A percentile compares a stretch with the other conserved stretches of the same genome.
phyloP scores from a whole-genome alignment of 2,329 filamentous ascomycete genomes.

The Helicocarpus griseus region DNA sequence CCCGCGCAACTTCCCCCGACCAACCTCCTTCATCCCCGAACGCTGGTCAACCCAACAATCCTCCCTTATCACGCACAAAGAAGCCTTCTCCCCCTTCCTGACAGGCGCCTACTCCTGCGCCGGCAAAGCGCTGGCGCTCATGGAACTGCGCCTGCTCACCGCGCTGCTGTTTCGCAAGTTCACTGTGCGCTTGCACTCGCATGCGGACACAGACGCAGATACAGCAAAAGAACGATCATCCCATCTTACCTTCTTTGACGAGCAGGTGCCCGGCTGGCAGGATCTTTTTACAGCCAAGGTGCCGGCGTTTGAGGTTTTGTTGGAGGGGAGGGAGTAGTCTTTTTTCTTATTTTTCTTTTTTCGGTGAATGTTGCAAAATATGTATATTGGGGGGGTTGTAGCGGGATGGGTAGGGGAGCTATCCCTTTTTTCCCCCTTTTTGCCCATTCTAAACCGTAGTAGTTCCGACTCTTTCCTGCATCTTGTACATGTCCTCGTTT shows the following conservation, averaged over 20 bases:
- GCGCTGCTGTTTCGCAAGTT: conserved; percentile 26
- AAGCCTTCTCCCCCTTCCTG: conserved; percentile 20
- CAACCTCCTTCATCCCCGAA: conserved; percentile 23
- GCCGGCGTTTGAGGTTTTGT: neutral
- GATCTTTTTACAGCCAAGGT: neutral
- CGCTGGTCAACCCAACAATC: conserved; percentile 19
- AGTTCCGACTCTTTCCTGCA: too few relatives aligned
- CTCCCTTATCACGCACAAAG: conserved; percentile 15
- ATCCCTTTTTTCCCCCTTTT: too few relatives aligned
- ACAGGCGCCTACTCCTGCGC: conserved; percentile 21
- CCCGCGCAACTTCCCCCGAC: conserved; percentile 9
- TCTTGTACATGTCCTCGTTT: too few relatives aligned
- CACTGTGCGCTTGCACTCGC: conserved; percentile 29
- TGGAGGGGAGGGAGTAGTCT: neutral
- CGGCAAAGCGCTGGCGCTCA: conserved; percentile 23
- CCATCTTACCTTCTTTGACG: conserved; percentile 3
- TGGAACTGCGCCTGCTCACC: conserved; percentile 22
- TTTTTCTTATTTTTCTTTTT: too few relatives aligned
- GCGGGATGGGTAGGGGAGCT: neutral
- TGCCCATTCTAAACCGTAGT: too few relatives aligned
- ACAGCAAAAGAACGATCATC: neutral
- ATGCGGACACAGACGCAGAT: neutral
- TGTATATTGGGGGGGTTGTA: neutral
- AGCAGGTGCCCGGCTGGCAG: neutral
- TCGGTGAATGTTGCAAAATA: neutral